Conservation (phyloP, 305 asterid genomes). For the Solanum chacoense region DNA sequence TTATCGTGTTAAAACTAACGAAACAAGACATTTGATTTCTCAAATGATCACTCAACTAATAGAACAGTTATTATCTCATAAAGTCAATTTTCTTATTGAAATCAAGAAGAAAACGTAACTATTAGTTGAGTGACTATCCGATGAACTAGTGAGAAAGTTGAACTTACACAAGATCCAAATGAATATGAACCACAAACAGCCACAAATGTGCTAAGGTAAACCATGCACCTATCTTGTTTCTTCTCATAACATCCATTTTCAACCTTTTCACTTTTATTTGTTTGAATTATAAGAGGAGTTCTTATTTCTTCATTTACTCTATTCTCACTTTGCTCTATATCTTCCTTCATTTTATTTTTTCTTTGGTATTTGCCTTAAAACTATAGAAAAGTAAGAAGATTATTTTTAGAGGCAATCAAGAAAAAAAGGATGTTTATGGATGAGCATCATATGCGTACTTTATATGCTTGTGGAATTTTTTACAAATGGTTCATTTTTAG, state of each 20-base stretch:
- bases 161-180: slow-evolving; percentile 77
- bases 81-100: neutral
- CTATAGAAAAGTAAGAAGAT: neutral
- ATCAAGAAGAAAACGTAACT: neutral
- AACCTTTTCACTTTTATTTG: neutral
- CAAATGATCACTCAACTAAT: neutral
- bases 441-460: neutral
- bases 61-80: neutral
- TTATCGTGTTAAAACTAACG: neutral
- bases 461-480: neutral
- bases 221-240: slow-evolving; percentile 48
- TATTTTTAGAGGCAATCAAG: neutral
- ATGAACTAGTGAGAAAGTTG: neutral
- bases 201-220: slow-evolving; percentile 65
- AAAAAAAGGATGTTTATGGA: neutral
- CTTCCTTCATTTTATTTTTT: slow-evolving; percentile 10
- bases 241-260: slow-evolving; percentile 15
- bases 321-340: slow-evolving; percentile 21
- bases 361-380: neutral
- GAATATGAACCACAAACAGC: slow-evolving; percentile 89
- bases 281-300: slow-evolving; percentile 37
- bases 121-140: neutral
- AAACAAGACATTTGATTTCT: neutral
- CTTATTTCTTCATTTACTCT: slow-evolving; percentile 17
- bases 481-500: neutral